These are phyloP conservation scores for Pseudogymnoascus sp. DNA, from an alignment of 2,329 filamentous ascomycete species.

Conservation along the genomic window DNA sequence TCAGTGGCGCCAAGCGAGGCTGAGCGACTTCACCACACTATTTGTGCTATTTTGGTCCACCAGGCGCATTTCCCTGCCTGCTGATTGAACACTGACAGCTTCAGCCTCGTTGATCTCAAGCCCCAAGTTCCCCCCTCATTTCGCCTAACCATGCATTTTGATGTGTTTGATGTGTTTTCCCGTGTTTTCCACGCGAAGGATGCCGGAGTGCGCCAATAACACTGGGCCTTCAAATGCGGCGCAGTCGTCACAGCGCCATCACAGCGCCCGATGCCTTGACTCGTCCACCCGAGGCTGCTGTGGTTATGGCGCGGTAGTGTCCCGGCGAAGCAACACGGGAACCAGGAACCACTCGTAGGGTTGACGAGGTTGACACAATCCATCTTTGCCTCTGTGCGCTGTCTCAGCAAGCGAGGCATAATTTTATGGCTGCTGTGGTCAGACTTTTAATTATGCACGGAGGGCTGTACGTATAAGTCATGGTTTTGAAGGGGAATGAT, in stretches of 20 bases:
- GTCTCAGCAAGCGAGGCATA: neutral
- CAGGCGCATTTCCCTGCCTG: neutral
- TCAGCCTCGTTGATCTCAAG: slow-evolving; percentile 2
- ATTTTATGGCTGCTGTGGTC: neutral
- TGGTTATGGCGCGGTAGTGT: neutral
- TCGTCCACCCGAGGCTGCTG: neutral
- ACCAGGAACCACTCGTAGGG: too few relatives aligned
- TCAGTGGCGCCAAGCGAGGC: neutral
- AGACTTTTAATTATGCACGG: neutral
- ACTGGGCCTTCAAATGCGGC: neutral
- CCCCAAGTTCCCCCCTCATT: neutral
- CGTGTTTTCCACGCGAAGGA: neutral
- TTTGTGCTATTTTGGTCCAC: neutral
- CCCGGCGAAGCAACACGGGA: neutral
- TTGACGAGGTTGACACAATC: neutral
- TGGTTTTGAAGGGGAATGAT: neutral
- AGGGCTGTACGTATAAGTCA: neutral
- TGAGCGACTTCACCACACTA: neutral
- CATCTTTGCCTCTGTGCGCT: neutral
- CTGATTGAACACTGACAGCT: neutral
- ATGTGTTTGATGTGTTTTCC: too few relatives aligned
- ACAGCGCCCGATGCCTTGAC: neutral
- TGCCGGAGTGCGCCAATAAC: neutral
- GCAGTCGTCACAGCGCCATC: neutral
- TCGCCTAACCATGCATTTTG: neutral